Base-by-base conservation (phyloP, 768 basidiomycete species). In the Rhizopogon salebrosus region DNA sequence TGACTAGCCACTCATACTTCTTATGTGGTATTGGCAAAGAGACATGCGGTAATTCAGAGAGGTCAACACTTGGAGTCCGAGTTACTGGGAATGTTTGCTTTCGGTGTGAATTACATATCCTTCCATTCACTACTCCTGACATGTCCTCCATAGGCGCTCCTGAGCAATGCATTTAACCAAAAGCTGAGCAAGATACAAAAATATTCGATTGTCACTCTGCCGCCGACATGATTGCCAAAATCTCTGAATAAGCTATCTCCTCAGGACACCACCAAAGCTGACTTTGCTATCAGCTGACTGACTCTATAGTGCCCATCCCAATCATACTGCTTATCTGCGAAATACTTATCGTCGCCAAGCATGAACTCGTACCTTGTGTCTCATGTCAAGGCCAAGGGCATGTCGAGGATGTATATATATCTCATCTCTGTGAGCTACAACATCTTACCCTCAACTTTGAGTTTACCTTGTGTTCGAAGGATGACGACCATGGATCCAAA, bases 211-310 rank as follows among this genome's bases (percentile, higher is more conserved):
- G 13, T 34, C 31, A 34, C 13, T 10, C 31, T 13, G 74, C 80
- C 18, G 60, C 75, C 24, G 84, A 85, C 62, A 84, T 85, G 84
- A 79, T 77, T 41, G 79, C 81, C 54, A 84, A 85, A 34, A 34
- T 62, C 63, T 85, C 58, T 83, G 85, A 69, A 84, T 84, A 16
- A 80, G 80, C 56, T 83, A 83, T 62, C 79, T 85, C 54, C 75
- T 84, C 34, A 73, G 83, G 48, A 78, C 82, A 14, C 83, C 80
- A 82, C 83, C 36, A 74, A 68, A 51, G 79, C 80, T 64, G 80
- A 84, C 66, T 84, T 60, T 69, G 81, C 55, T 80, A 77, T 23
- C 82, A 83, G 65, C 67, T 83, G 3, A 73, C 69, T 55, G 82
- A 83, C 49, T 71, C 82, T n/a, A 71, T 82, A 51, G 78, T 83